Conservation (phyloP, 1,139 yeast species). For the Sugiyamaella novakii region DNA sequence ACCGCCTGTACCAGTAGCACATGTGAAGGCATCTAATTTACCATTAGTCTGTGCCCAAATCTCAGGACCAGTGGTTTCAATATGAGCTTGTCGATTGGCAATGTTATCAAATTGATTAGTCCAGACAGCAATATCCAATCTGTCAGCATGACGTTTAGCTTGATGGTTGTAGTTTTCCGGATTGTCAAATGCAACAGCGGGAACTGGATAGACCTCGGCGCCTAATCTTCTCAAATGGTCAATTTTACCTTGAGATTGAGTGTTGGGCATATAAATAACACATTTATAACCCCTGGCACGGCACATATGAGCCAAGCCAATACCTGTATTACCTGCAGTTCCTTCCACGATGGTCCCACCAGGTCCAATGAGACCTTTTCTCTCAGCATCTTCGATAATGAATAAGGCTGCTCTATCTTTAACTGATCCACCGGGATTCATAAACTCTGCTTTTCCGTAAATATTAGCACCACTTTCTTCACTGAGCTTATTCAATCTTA, state of each 20-base stretch:
- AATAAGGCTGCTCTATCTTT: slow-evolving; percentile 88
- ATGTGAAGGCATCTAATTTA: slow-evolving; percentile 80
- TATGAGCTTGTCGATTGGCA: slow-evolving; percentile 87
- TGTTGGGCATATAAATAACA: slow-evolving; percentile 86
- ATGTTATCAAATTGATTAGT: slow-evolving; percentile 86
- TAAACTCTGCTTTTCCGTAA: slow-evolving; percentile 86
- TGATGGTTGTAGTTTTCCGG: slow-evolving; percentile 84
- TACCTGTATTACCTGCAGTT: slow-evolving; percentile 84
- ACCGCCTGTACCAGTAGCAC: slow-evolving; percentile 92
- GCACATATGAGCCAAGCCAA: slow-evolving; percentile 87
- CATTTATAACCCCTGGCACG: slow-evolving; percentile 81
- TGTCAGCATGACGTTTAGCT: slow-evolving; percentile 81
- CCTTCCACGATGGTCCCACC: slow-evolving; percentile 77
- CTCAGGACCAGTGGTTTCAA: slow-evolving; percentile 91
- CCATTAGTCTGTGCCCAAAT: slow-evolving; percentile 87
- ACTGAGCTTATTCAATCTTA: slow-evolving; percentile 64
- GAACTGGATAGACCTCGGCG: slow-evolving; percentile 88
- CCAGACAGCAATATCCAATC: slow-evolving; percentile 78
- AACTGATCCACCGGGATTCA: slow-evolving; percentile 94
- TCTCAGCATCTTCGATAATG: slow-evolving; percentile 78
- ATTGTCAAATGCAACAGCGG: slow-evolving; percentile 78
- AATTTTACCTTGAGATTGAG: slow-evolving; percentile 78
- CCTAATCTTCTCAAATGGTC: slow-evolving; percentile 73
- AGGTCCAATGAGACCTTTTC: slow-evolving; percentile 60
- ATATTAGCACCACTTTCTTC: slow-evolving; percentile 69